Evolutionary conservation across 345 rosid species (phyloP), one percentile per base, ranked within the genome.

Genomic region (Eucalyptus brandiana): DNA sequence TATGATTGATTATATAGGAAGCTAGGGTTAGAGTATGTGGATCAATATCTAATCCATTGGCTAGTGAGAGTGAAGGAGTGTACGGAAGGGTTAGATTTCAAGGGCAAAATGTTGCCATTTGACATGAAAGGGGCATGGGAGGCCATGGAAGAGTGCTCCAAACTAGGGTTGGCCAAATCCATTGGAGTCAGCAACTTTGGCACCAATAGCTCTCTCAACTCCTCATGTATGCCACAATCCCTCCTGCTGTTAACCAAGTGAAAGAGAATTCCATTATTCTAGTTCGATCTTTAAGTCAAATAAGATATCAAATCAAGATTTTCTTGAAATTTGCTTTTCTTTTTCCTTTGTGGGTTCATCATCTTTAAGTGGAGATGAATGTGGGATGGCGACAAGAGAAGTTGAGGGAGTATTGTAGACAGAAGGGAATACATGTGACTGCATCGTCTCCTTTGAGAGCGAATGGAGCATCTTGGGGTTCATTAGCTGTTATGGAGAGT

Each of bases 11-110:
- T 19, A 30, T 32, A 34, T 65, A 92, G 94, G 93, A 94, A 87
- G 69, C 87, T 94, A 81, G 89, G 90, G 86, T 54, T 92, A 21
- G 93, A 91, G 44, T 90, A 93, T 47, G 86, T 94, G 51, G 94
- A 94, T 60, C 92, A 92, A 11, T 91, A 92, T 87, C 89, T 93
- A 13, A 90, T 93, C 56, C 93, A 93, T 45, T 92, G 87, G 87
- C 94, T 93, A 14, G 89, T 88, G 49, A 92, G 91, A 44, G 42
- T 91, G 90, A 92, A 86, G 56, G 44, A 62, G 16, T 86, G 45
- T 26, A 80, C 76, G 4, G 42, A 54, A 30, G 80, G 72, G 37
- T 40, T 49, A 40, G 23, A 60, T 53, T 69, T 88, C 48, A 86
- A 86, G 28, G 91, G 86, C 8, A 90, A 89, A 19, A 26, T 89